These are phyloP conservation scores for Haematococcus sp. DNA, from an alignment of 139 green algal species.

Conservation along the genomic window DNA sequence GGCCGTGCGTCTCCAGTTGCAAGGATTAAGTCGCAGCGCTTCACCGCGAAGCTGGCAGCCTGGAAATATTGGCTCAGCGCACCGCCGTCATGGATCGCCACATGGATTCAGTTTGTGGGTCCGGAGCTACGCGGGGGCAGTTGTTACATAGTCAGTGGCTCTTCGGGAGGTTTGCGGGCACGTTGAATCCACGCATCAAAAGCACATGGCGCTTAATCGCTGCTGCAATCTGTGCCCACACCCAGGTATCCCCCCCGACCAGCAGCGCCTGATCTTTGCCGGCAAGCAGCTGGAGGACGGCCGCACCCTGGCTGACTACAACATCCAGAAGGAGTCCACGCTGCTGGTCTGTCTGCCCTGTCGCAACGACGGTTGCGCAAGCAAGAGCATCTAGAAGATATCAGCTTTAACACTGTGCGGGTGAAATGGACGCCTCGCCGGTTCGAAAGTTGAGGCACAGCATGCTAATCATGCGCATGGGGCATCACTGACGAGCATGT, in stretches of 20 bases:
- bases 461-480: neutral
- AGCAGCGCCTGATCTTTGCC: slow-evolving; percentile 97
- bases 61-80: too few relatives aligned
- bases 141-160: too few relatives aligned
- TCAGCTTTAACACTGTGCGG: neutral
- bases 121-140: too few relatives aligned
- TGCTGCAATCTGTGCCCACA: neutral
- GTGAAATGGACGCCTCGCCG: neutral
- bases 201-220: neutral
- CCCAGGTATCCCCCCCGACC: slow-evolving; percentile 90
- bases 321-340: slow-evolving; percentile 20
- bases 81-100: too few relatives aligned
- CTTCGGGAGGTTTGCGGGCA: too few relatives aligned
- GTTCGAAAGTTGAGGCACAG: neutral
- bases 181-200: neutral
- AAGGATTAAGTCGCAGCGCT: neutral
- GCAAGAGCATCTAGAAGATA: neutral
- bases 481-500: neutral
- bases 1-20: neutral
- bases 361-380: neutral
- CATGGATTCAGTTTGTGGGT: too few relatives aligned
- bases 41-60: neutral
- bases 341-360: neutral
- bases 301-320: slow-evolving; percentile 95
- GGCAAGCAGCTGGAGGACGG: slow-evolving; percentile 98